A percentile compares a stretch with the other conserved stretches of the same genome.
Conservation (phyloP, 257 asterid species). For the Lavandula angustifolia region DNA sequence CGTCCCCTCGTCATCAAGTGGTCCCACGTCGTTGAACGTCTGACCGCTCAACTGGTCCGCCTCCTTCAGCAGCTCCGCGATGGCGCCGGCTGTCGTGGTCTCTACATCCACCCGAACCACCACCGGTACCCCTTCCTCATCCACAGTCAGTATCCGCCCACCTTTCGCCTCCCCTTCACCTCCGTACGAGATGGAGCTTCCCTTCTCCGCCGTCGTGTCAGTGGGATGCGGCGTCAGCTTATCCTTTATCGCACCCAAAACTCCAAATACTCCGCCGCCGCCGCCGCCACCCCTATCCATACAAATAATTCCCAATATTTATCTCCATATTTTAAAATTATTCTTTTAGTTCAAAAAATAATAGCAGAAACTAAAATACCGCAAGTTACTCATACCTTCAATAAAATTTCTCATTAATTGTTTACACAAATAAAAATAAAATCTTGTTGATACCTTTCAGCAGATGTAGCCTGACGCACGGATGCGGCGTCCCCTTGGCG, state of each 20-base stretch:
- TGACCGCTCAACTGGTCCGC: conserved; percentile 57
- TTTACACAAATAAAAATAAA: not conserved
- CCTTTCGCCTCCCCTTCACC: conserved; percentile 35
- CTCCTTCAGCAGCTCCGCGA: conserved; percentile 38
- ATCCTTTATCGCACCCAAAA: conserved; percentile 55
- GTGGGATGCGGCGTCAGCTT: conserved; percentile 44
- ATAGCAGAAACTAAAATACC: no score
- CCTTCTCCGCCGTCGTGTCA: conserved; percentile 18
- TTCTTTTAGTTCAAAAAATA: no score
- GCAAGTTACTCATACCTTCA: no score
- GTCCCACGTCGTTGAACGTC: conserved; percentile 59
- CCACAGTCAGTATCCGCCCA: conserved; percentile 41
- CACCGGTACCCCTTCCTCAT: conserved; percentile 47
- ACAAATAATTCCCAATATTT: no score
- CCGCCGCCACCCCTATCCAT: conserved; percentile 11
- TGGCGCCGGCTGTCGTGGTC: conserved; percentile 36
- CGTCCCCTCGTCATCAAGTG: conserved; percentile 37
- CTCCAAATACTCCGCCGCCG: conserved; percentile 51
- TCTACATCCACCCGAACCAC: conserved; percentile 43
- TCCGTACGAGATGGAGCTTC: conserved; percentile 12
- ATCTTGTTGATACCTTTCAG: conserved; percentile 2
- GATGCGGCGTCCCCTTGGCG: conserved; percentile 31
- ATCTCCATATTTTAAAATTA: no score
- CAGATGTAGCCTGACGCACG: conserved; percentile 24
- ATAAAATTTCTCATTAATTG: not conserved